Evolutionary conservation across 495 filamentous ascomycete species (phyloP).

Genomic region (Penicillium fimorum): DNA sequence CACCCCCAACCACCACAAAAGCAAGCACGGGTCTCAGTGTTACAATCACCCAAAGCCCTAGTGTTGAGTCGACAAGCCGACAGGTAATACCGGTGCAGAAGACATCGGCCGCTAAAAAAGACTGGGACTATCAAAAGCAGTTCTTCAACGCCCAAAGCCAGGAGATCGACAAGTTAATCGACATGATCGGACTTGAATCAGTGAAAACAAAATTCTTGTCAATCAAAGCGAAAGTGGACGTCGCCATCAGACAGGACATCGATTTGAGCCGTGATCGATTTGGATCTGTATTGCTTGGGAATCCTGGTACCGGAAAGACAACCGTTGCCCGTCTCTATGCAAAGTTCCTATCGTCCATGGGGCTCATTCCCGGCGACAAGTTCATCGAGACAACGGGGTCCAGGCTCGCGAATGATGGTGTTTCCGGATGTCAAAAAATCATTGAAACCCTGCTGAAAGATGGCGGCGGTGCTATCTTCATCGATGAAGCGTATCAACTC

Average conservation of each 20-base stretch:
- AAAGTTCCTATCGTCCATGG: conserved; percentile 61
- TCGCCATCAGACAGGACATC: conserved; percentile 52
- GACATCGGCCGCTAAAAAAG: conserved; percentile 36
- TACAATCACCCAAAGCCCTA: neutral
- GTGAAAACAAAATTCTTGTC: conserved; percentile 62
- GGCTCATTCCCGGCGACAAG: conserved; percentile 48
- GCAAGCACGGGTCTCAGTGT: too few species aligned
- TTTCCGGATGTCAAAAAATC: conserved; percentile 53
- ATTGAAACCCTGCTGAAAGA: conserved; percentile 54
- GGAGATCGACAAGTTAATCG: conserved; percentile 64
- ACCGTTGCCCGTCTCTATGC: conserved; percentile 79
- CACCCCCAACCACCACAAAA: too few species aligned
- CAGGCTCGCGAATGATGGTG: conserved; percentile 60
- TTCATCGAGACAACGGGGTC: conserved; percentile 72
- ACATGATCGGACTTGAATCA: conserved; percentile 68
- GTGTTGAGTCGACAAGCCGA: neutral
- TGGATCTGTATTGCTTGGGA: conserved; percentile 65
- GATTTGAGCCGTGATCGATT: conserved; percentile 60
- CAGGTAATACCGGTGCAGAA: conserved; percentile 5
- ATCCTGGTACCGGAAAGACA: conserved; percentile 84
- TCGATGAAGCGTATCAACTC: conserved; percentile 79
- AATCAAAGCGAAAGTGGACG: conserved; percentile 70
- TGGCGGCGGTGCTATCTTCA: conserved; percentile 66
- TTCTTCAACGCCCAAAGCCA: conserved; percentile 48
- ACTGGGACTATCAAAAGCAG: conserved; percentile 63